phyloP scores from a whole-genome alignment of 441 rosid species.

The Francoa sonchifolia region DNA sequence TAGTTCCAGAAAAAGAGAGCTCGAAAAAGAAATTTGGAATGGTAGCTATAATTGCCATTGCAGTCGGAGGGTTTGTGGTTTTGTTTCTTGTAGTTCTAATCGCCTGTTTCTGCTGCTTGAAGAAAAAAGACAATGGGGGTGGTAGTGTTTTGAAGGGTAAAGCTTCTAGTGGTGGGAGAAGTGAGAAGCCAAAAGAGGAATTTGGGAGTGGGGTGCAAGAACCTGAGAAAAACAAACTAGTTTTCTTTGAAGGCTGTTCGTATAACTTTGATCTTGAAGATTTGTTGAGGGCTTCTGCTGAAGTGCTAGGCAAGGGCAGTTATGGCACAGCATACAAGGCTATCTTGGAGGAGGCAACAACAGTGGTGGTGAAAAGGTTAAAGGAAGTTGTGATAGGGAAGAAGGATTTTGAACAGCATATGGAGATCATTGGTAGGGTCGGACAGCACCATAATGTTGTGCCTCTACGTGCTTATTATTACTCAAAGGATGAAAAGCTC shows the following conservation, averaged over 20 bases:
- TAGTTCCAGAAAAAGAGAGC: conserved; percentile 15
- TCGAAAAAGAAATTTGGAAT: conserved; percentile 40
- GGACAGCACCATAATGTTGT: conserved; percentile 47
- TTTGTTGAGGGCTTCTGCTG: conserved; percentile 67
- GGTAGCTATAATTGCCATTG: conserved; percentile 50
- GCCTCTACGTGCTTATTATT: conserved; percentile 67
- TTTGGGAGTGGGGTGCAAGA: conserved; percentile 78
- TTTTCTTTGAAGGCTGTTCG: conserved; percentile 61
- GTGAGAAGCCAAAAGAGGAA: conserved; percentile 54
- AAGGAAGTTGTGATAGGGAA: conserved; percentile 54
- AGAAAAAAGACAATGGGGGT: conserved; percentile 26
- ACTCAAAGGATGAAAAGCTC: conserved; percentile 63
- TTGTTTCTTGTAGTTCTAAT: conserved; percentile 35
- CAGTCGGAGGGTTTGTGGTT: conserved; percentile 42
- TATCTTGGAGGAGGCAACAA: conserved; percentile 59
- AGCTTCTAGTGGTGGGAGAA: conserved; percentile 31
- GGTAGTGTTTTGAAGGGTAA: conserved; percentile 31
- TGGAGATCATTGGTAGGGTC: conserved; percentile 51
- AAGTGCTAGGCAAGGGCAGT: conserved; percentile 69
- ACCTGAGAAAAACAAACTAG: conserved; percentile 70
- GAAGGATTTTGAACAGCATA: conserved; percentile 64
- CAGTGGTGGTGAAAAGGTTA: conserved; percentile 63
- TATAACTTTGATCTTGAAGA: conserved; percentile 63
- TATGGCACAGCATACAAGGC: conserved; percentile 69
- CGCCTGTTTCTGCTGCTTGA: conserved; percentile 39